These are phyloP conservation scores for Fusarium robinianum DNA, from an alignment of 2,329 filamentous ascomycete species.

Conservation along the genomic window DNA sequence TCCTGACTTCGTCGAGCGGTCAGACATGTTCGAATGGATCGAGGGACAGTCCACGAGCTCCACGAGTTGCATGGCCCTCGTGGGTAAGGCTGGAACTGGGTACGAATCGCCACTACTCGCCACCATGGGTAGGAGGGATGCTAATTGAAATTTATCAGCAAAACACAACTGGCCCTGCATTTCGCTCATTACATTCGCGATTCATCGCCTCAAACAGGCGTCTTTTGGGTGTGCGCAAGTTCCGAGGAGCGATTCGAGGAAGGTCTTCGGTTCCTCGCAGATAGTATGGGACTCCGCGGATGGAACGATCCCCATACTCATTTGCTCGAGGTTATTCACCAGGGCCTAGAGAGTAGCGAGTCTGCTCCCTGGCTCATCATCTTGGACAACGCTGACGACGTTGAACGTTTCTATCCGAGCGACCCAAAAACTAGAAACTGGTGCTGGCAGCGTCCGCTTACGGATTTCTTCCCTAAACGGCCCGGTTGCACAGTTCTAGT, in stretches of 20 bases:
- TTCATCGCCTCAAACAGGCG: slow-evolving; percentile 35
- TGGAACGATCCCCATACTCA: slow-evolving; percentile 38
- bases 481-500: slow-evolving; percentile 23
- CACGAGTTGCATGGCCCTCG: slow-evolving; percentile 35
- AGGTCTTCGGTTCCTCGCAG: slow-evolving; percentile 42
- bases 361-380: slow-evolving; percentile 30
- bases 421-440: neutral
- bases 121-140: too few relatives aligned
- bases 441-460: slow-evolving; percentile 6
- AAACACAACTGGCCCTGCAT: slow-evolving; percentile 40
- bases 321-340: slow-evolving; percentile 39
- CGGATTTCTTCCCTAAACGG: slow-evolving; percentile 20
- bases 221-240: slow-evolving; percentile 47
- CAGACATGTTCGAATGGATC: slow-evolving; percentile 34
- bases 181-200: slow-evolving; percentile 40
- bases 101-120: too few relatives aligned
- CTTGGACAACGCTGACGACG: slow-evolving; percentile 30
- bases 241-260: slow-evolving; percentile 42
- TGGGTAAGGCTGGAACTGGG: slow-evolving; percentile 42
- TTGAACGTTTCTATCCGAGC: neutral
- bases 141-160: too few relatives aligned
- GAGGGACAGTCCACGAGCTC: slow-evolving; percentile 25
- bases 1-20: slow-evolving; percentile 37
- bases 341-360: slow-evolving; percentile 35
- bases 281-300: slow-evolving; percentile 36